Conservation (phyloP, 208 protist genomes). For the Acanthamoeba healyi region DNA sequence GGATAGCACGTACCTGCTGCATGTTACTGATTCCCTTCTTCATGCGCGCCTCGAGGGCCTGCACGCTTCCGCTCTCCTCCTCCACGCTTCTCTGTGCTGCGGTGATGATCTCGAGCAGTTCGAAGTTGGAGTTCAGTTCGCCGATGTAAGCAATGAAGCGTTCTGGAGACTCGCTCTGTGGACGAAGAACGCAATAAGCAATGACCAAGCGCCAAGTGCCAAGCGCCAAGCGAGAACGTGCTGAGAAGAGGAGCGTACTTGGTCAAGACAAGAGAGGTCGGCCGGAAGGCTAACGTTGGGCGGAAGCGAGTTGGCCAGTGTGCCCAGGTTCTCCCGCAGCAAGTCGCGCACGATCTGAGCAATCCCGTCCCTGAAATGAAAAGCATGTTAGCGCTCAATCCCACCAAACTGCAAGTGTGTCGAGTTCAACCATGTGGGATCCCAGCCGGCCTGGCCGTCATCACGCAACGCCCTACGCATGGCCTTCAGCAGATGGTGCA, state of each 20-base stretch:
- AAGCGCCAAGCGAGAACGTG: neutral
- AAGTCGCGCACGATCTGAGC: slow-evolving; percentile 30
- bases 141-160: slow-evolving; percentile 41
- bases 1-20: neutral
- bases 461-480: slow-evolving; percentile 13
- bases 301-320: neutral
- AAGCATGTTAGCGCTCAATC: neutral
- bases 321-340: slow-evolving; percentile 14
- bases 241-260: slow-evolving; percentile 5
- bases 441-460: slow-evolving; percentile 48
- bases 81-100: neutral
- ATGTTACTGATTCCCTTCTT: slow-evolving; percentile 20
- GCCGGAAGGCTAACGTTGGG: slow-evolving; percentile 45
- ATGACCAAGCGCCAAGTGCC: neutral
- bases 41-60: slow-evolving; percentile 10
- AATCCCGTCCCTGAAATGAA: slow-evolving; percentile 11
- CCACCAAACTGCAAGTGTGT: neutral
- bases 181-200: neutral
- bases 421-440: slow-evolving; percentile 50
- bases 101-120: slow-evolving; percentile 57
- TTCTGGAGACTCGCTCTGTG: slow-evolving; percentile 15
- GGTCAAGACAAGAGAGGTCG: slow-evolving; percentile 26
- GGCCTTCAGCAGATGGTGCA: slow-evolving; percentile 60
- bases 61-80: slow-evolving; percentile 30
- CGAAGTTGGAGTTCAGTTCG: slow-evolving; percentile 54